phyloP scores from a whole-genome alignment of 1,284 basidiomycete genomes.

The Ceratobasidium sp. region DNA sequence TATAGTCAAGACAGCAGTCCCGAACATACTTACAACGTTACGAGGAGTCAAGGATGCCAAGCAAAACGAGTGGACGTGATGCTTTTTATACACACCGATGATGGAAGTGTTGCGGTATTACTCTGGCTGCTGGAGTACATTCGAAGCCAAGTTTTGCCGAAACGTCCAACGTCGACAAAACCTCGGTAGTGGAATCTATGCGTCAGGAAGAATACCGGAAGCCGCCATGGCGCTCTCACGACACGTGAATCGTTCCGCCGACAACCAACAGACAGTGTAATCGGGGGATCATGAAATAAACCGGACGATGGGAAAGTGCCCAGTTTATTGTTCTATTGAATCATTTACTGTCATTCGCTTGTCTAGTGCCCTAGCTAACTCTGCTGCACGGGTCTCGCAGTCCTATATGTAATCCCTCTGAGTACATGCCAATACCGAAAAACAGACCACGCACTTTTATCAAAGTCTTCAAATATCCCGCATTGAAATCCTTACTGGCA shows the following conservation, averaged over 20 bases:
- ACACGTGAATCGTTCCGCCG: conserved; percentile 8
- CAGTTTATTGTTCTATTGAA: conserved; percentile 1
- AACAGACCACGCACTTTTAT: conserved; percentile 55
- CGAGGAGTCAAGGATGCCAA: conserved; percentile 4
- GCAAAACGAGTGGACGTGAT: background rate
- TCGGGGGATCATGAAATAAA: background rate
- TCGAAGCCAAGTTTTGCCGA: conserved; percentile 36
- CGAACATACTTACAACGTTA: conserved; percentile 12
- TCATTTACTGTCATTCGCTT: conserved; percentile 27
- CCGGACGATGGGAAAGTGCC: background rate
- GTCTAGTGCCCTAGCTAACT: conserved; percentile 36
- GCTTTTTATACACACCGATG: conserved; percentile 20
- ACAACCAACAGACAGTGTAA: background rate
- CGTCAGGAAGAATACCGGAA: conserved; percentile 30
- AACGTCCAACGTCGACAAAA: conserved; percentile 8
- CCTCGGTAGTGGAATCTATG: conserved; percentile 7
- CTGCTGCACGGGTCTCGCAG: conserved; percentile 23
- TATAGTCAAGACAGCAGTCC: conserved; percentile 4
- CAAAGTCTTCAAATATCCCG: conserved; percentile 57
- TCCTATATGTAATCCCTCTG: conserved; percentile 12
- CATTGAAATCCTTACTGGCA: conserved; percentile 61
- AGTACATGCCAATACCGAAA: background rate
- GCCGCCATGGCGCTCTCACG: background rate
- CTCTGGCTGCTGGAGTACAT: conserved; percentile 22
- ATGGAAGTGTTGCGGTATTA: conserved; percentile 15